These are phyloP conservation scores for Fusarium nematophilum DNA, from an alignment of 2,329 filamentous ascomycete species.

Conservation along the genomic window DNA sequence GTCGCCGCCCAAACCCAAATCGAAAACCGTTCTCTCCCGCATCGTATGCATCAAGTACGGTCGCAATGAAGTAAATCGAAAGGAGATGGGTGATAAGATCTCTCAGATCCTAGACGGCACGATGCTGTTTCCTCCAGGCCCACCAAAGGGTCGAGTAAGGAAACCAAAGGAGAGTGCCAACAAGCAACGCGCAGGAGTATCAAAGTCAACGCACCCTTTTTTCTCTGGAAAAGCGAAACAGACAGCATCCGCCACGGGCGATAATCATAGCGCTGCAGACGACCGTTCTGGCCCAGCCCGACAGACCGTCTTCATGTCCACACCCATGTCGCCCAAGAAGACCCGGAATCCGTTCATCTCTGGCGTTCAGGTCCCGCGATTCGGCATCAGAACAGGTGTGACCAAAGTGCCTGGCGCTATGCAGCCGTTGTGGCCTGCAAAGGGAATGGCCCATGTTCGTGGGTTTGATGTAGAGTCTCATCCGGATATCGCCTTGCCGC, in stretches of 20 bases:
- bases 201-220: conserved; percentile 56
- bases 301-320: conserved; percentile 62
- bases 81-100: conserved; percentile 69
- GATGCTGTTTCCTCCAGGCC: conserved; percentile 40
- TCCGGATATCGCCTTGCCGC: neutral
- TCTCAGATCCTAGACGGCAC: conserved; percentile 66
- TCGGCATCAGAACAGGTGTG: conserved; percentile 57
- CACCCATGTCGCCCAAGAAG: conserved; percentile 64
- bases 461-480: conserved; percentile 47
- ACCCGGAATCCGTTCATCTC: conserved; percentile 45
- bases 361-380: conserved; percentile 52
- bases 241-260: conserved; percentile 25
- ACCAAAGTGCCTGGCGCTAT: conserved; percentile 73
- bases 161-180: conserved; percentile 38
- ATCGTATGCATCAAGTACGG: conserved; percentile 72
- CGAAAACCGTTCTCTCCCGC: conserved; percentile 46
- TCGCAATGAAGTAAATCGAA: conserved; percentile 55
- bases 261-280: conserved; percentile 28
- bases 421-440: conserved; percentile 78
- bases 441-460: conserved; percentile 72
- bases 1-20: conserved; percentile 68
- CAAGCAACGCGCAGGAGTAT: conserved; percentile 32
- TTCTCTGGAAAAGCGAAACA: conserved; percentile 53
- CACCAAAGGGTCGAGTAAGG: conserved; percentile 42
- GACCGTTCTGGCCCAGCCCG: conserved; percentile 46